These are phyloP conservation scores for Penicillium corylophilum DNA, from an alignment of 2,329 filamentous ascomycete species.

Conservation along the genomic window DNA sequence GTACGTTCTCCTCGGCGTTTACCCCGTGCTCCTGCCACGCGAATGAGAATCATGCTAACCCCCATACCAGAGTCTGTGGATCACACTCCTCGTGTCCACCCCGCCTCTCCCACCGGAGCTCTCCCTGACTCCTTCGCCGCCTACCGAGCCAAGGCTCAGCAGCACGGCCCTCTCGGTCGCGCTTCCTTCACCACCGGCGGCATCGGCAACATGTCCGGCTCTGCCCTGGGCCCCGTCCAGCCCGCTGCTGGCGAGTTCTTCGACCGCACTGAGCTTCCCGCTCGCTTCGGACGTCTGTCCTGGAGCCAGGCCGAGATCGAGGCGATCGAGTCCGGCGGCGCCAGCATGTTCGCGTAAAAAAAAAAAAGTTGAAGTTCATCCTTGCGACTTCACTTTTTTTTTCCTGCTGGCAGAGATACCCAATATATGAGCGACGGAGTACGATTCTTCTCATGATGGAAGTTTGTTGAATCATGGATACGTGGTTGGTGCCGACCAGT, in stretches of 20 bases:
- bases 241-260: slow-evolving; percentile 76
- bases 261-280: slow-evolving; percentile 83
- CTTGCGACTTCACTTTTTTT: neutral
- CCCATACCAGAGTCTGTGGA: slow-evolving; percentile 40
- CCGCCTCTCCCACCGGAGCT: slow-evolving; percentile 54
- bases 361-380: neutral
- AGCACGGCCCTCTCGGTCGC: slow-evolving; percentile 60
- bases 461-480: slow-evolving; percentile 13
- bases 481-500: slow-evolving; percentile 8
- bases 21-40: neutral
- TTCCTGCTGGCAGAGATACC: slow-evolving; percentile 14
- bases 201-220: slow-evolving; percentile 63
- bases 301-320: slow-evolving; percentile 87
- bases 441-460: slow-evolving; percentile 20
- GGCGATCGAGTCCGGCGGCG: slow-evolving; percentile 90
- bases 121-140: slow-evolving; percentile 62
- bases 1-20: slow-evolving; percentile 31
- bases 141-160: slow-evolving; percentile 63
- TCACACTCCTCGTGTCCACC: slow-evolving; percentile 60
- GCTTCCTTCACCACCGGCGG: slow-evolving; percentile 36
- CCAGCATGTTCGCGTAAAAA: slow-evolving; percentile 58
- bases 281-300: slow-evolving; percentile 73
- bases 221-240: slow-evolving; percentile 69
- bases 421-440: slow-evolving; percentile 19
- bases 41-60: slow-evolving; percentile 16